phyloP scores from a whole-genome alignment of 768 basidiomycete genomes.

The Xanthoconium purpureum region DNA sequence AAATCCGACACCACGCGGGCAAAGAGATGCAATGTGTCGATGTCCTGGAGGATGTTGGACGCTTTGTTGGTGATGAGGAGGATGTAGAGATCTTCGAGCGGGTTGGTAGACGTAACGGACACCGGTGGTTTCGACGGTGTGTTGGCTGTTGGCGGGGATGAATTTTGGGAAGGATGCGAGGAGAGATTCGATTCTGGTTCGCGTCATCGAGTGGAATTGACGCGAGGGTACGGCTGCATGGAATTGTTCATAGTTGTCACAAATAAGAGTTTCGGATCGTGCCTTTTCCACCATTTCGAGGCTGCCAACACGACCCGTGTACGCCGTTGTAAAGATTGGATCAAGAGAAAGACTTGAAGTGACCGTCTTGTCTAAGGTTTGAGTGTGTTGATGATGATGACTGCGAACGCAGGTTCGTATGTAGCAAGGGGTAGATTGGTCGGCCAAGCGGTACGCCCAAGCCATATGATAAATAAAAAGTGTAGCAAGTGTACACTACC shows the following conservation, averaged over 20 bases:
- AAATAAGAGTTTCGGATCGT: conserved; percentile 23
- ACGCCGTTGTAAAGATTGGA: conserved; percentile 2
- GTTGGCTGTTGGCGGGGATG: conserved; percentile 91
- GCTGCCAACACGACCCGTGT: conserved; percentile 86
- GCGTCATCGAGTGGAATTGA: conserved; percentile 91
- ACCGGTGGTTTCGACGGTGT: conserved; percentile 92
- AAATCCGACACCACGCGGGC: conserved; percentile 91
- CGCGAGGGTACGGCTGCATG: conserved; percentile 86
- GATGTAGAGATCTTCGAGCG: conserved; percentile 94
- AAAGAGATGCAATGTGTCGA: conserved; percentile 92
- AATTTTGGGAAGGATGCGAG: conserved; percentile 97
- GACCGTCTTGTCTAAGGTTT: conserved; percentile 21
- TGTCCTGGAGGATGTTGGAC: conserved; percentile 98
- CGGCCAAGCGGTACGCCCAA: no score
- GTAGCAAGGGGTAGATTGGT: no score
- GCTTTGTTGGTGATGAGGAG: conserved; percentile 97
- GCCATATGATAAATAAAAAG: no score
- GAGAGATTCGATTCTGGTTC: conserved; percentile 90
- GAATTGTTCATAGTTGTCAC: not conserved
- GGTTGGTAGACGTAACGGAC: conserved; percentile 97
- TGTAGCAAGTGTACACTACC: no score
- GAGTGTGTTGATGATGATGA: not conserved
- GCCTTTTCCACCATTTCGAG: conserved; percentile 94
- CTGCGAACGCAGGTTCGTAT: no score
- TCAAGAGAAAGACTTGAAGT: not conserved